These are phyloP conservation scores for Lipomyces kockii DNA, from an alignment of 805 yeast species.

Conservation along the genomic window DNA sequence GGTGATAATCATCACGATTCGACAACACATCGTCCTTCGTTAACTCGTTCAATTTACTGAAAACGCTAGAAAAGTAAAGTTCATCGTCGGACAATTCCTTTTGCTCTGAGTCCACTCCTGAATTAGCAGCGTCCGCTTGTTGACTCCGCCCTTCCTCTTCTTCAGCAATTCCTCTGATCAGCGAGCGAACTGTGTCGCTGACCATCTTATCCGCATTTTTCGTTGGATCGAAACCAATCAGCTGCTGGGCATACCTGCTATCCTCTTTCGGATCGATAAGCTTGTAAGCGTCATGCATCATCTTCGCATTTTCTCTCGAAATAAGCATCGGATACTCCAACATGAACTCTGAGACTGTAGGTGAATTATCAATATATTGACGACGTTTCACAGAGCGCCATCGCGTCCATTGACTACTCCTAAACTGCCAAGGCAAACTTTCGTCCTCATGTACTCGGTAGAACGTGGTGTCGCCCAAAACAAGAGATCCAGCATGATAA, in stretches of 20 bases:
- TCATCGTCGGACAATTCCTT: neutral
- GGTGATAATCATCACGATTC: neutral
- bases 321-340: constrained; percentile 19
- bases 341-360: constrained; percentile 5
- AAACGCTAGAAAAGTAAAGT: neutral
- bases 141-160: constrained; percentile 1
- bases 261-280: constrained; percentile 16
- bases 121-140: neutral
- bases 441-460: constrained; percentile 15
- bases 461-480: constrained; percentile 17
- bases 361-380: neutral
- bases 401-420: constrained; percentile 24
- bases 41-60: neutral
- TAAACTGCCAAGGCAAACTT: constrained; percentile 22
- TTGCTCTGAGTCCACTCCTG: neutral
- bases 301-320: constrained; percentile 4
- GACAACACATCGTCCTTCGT: neutral
- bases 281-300: neutral
- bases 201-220: neutral
- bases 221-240: constrained; percentile 15
- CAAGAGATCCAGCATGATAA: constrained; percentile 10
- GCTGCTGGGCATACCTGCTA: constrained; percentile 12
- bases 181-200: constrained; percentile 11
- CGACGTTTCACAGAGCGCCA: constrained; percentile 22
- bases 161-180: constrained; percentile 18